Conservation (phyloP, 352 stramenopile species). For the Phytophthora parvispora region DNA sequence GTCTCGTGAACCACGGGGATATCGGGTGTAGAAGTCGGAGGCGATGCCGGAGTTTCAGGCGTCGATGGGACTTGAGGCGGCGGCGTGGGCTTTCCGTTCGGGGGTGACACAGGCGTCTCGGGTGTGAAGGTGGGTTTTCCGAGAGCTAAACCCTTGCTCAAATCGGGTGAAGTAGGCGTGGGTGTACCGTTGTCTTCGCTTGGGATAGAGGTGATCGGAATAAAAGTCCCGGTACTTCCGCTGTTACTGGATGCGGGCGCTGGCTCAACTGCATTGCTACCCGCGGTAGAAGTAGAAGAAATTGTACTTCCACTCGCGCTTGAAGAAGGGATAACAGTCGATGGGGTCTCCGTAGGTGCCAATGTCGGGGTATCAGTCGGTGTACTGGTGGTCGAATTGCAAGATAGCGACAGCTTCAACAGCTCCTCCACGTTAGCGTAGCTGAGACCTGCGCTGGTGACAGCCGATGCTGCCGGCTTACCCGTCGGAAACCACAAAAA, state of each 20-base stretch:
- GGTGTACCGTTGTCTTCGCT: neutral
- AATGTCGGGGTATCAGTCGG: neutral
- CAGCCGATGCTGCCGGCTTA: conserved; percentile 31
- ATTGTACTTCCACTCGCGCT: neutral
- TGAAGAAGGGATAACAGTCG: neutral
- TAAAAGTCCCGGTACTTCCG: neutral
- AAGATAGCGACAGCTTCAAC: conserved; percentile 31
- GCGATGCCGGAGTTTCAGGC: neutral
- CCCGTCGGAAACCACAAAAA: conserved; percentile 48
- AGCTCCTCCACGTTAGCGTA: conserved; percentile 44
- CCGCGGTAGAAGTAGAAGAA: neutral
- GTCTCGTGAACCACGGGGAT: neutral
- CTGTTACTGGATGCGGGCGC: neutral
- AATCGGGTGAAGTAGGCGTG: neutral
- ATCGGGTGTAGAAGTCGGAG: neutral
- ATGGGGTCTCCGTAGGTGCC: neutral
- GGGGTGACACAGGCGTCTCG: neutral
- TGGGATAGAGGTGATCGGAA: neutral
- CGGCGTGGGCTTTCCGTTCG: neutral
- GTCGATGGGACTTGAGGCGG: neutral
- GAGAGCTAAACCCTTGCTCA: neutral
- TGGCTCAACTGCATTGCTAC: neutral
- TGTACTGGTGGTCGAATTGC: neutral
- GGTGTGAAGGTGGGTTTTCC: neutral
- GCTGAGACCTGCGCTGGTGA: conserved; percentile 39